Evolutionary conservation across 805 yeast genomes (phyloP), one percentile per base, ranked within the genome.

Genomic region (Yarrowia yakushimensis): DNA sequence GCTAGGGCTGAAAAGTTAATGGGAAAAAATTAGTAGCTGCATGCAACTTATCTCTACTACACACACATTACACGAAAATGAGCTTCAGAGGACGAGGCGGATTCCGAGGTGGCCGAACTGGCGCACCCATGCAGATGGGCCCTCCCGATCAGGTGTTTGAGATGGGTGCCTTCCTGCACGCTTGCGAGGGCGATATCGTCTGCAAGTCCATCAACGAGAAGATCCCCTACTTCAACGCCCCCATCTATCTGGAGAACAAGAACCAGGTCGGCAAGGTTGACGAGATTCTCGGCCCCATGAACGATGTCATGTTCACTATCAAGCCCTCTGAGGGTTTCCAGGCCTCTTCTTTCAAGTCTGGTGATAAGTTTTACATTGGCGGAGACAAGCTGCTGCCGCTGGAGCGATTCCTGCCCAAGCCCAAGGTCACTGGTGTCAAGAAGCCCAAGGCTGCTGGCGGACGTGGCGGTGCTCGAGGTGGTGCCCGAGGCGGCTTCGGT

Each of bases 161-260:
- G 77, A 88, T 94, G 96, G 99, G 99, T 66, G 75, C 89, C 23
- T 94, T 91, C 73, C 69, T 90, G 74, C 97, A 92, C 74, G 82
- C 94, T 13, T 91, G 97, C 76, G 99, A 94, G 77, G 97, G 96
- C 64, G 99, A 94, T 73, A 88, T 94, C 73, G 96, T 94, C 63
- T 94, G 98, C 79, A 89, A 92, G 72, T 91, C 97, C 54, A 88
- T 89, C 71, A 94, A 94, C 75, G 85, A 90, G 63, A 93, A 93
- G 80, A 81, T 94, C 69, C 99, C 99, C 71, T 94, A 93, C 76
- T 94, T 94, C 83, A 94, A 94, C 78, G 99, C 99, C 27, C 99
- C 99, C 74, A 92, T 94, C 70, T 94, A 87, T 76, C 82, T 94
- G 69, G 98, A 94, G 75, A 93, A 94, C 82, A 94, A 94, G 74